Evolutionary conservation across 2,329 filamentous ascomycete species (phyloP).

Genomic region (Fusarium nanum): DNA sequence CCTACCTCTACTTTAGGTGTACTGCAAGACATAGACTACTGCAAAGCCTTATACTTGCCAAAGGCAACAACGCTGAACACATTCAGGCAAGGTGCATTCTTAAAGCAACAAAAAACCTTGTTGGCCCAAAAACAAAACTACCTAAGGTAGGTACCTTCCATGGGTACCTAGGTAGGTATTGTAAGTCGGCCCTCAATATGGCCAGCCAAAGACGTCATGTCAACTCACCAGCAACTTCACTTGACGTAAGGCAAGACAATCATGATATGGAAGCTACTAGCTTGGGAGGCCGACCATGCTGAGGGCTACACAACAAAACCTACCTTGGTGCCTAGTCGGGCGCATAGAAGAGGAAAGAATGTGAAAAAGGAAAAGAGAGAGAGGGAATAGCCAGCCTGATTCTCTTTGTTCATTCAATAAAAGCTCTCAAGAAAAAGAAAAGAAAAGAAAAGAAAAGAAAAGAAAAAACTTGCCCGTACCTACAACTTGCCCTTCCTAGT

Average conservation of each 20-base stretch:
- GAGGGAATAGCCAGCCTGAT: not conserved
- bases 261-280: too few species aligned
- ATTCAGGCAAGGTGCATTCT: not conserved
- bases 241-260: not conserved
- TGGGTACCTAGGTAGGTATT: not conserved
- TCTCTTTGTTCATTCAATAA: not conserved
- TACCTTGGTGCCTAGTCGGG: not conserved
- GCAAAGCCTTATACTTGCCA: not conserved
- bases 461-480: not conserved
- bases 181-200: not conserved
- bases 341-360: not conserved
- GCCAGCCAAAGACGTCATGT: slow-evolving; percentile 19
- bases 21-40: not conserved
- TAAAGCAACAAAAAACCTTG: not conserved
- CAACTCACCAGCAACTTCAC: not conserved
- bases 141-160: not conserved
- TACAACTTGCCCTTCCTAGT: not conserved
- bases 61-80: not conserved
- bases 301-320: slow-evolving; percentile 12
- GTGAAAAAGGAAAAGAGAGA: not conserved
- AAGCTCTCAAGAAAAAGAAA: not conserved
- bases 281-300: slow-evolving; percentile 39
- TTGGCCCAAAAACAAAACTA: slow-evolving; percentile 13
- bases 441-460: too few species aligned
- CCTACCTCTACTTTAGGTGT: not conserved